These are phyloP conservation scores for Glycyrrhiza uralensis DNA, from an alignment of 306 rosid species.

Conservation along the genomic window DNA sequence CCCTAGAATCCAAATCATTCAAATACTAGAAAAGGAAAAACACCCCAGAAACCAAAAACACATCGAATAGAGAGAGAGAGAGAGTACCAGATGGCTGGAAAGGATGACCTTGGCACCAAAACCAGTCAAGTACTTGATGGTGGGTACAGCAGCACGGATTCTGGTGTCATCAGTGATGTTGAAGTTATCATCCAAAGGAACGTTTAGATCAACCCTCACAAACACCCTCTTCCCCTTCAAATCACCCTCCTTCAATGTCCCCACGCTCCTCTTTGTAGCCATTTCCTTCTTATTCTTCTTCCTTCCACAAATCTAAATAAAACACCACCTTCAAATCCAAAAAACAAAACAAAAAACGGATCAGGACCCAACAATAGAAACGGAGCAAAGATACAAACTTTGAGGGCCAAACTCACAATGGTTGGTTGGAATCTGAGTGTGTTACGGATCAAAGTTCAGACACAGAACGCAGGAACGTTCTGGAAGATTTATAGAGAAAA, in stretches of 20 bases:
- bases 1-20: not conserved
- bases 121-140: constrained; percentile 68
- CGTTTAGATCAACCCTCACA: constrained; percentile 90
- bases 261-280: constrained; percentile 92
- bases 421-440: not conserved
- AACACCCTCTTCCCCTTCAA: constrained; percentile 93
- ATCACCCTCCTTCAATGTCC: constrained; percentile 75
- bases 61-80: not conserved
- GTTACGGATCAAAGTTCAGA: not conserved
- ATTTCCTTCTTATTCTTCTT: constrained; percentile 34
- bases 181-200: constrained; percentile 79
- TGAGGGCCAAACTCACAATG: constrained; percentile 15
- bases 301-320: not conserved
- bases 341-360: not conserved
- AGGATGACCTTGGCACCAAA: constrained; percentile 82
- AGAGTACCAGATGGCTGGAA: constrained; percentile 63
- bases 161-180: constrained; percentile 93
- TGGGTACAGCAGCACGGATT: constrained; percentile 85
- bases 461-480: not conserved
- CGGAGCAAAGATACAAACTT: not conserved
- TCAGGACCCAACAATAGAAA: not conserved
- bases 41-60: not conserved
- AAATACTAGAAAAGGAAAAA: not conserved
- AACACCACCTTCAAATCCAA: constrained; percentile 4
- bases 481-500: constrained; percentile 18